Conservation (phyloP, 177 flowering plant species). For the Vitis hybrid region DNA sequence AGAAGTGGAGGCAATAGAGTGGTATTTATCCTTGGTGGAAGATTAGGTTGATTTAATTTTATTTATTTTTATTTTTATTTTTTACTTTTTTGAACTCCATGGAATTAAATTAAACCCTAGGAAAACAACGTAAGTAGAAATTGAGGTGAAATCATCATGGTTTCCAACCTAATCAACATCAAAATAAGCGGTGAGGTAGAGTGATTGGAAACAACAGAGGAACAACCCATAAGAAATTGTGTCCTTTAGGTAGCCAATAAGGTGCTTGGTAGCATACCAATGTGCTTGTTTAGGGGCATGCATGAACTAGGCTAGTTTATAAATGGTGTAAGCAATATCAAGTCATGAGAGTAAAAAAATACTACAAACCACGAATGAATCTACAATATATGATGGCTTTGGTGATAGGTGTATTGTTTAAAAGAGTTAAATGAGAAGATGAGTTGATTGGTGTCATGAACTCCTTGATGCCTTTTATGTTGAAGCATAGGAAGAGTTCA, state of each 20-base stretch:
- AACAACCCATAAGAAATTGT: not conserved
- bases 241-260: not conserved
- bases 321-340: not conserved
- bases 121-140: not conserved
- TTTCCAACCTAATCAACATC: slow-evolving; percentile 1
- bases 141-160: not conserved
- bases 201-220: not conserved
- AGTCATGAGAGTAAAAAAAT: not conserved
- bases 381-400: not conserved
- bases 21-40: not conserved
- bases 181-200: not conserved
- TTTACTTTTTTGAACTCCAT: not conserved
- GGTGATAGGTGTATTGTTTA: not conserved
- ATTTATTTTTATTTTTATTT: not conserved
- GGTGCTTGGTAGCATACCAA: not conserved
- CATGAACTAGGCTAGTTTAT: slow-evolving; percentile 2
- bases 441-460: not conserved
- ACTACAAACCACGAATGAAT: not conserved
- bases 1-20: not conserved
- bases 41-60: not conserved
- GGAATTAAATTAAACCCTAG: not conserved
- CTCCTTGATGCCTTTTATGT: not conserved
- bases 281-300: not conserved
- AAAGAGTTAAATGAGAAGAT: not conserved
- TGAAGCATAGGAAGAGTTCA: not conserved